These are phyloP conservation scores for Leishmania guyanensis DNA, from an alignment of 208 protist genomes.

Conservation along the genomic window DNA sequence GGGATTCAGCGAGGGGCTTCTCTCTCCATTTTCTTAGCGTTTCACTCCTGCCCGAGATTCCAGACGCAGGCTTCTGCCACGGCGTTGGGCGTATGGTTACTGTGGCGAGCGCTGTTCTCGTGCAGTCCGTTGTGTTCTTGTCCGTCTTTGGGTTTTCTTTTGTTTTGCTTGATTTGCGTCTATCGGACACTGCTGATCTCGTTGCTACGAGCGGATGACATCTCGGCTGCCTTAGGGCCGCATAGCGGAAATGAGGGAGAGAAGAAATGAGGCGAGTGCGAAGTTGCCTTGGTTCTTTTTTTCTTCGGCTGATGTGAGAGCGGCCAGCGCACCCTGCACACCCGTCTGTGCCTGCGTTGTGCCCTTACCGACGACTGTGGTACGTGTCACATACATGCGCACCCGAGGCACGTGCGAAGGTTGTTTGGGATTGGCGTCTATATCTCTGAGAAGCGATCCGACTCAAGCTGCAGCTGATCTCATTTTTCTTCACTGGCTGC, in stretches of 20 bases:
- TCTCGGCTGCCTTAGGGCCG: neutral
- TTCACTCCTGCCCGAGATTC: neutral
- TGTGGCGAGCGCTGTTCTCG: neutral
- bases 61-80: neutral
- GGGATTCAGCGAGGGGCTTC: no score
- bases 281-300: neutral
- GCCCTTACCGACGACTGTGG: neutral
- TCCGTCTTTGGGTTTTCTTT: neutral
- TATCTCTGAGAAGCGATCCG: neutral
- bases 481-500: neutral
- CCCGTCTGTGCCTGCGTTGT: neutral
- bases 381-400: neutral
- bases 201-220: neutral
- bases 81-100: neutral
- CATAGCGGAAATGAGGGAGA: neutral
- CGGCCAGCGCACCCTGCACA: neutral
- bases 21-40: no score
- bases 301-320: neutral
- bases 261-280: neutral
- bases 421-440: neutral
- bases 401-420: neutral
- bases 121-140: neutral
- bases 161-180: neutral
- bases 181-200: neutral
- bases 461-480: neutral